These are phyloP conservation scores for Aureobasidium pullulans DNA, from an alignment of 2,329 filamentous ascomycete genomes.

Conservation along the genomic window DNA sequence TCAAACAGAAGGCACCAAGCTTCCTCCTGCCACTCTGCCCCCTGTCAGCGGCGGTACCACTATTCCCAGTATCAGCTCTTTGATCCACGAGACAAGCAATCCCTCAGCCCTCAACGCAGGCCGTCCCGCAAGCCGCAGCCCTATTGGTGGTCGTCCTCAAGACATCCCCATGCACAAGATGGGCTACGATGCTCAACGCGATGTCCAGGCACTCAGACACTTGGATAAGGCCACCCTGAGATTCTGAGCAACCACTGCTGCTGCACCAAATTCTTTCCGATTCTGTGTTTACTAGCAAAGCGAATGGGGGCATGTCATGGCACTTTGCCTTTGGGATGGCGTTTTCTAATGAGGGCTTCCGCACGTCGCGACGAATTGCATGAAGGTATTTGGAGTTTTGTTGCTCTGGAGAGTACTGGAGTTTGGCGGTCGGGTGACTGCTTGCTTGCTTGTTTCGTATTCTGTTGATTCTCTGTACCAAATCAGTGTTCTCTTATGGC, in stretches of 20 bases:
- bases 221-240: conserved; percentile 31
- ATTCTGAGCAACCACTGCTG: neutral
- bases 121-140: conserved; percentile 25
- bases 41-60: conserved; percentile 25
- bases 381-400: no score
- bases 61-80: conserved; percentile 49
- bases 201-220: conserved; percentile 29
- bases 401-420: no score
- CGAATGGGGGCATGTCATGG: no score
- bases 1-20: neutral
- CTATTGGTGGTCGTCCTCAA: conserved; percentile 22
- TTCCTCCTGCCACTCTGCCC: conserved; percentile 4
- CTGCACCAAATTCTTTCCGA: no score
- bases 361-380: no score
- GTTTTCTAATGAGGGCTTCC: no score
- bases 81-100: conserved; percentile 25
- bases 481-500: no score
- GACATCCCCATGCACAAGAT: conserved; percentile 32
- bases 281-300: no score
- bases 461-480: no score
- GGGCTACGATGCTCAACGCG: conserved; percentile 30
- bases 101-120: neutral
- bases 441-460: no score
- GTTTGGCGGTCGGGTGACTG: no score
- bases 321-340: no score